Evolutionary conservation across 139 green algal genomes (phyloP).

Genomic region (Tetraselmis chui): DNA sequence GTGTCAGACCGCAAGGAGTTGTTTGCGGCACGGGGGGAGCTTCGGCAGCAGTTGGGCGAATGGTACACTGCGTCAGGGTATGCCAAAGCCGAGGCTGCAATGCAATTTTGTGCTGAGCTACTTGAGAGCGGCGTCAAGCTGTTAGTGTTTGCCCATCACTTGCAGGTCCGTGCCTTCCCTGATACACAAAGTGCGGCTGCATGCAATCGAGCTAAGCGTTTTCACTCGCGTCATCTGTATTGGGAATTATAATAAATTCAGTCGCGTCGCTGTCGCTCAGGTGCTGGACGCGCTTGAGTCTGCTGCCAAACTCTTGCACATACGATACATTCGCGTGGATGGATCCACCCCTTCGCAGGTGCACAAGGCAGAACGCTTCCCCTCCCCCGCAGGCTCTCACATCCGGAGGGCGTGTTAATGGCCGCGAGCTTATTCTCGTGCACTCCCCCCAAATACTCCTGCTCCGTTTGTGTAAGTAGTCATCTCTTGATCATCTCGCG

Average conservation of each 20-base stretch:
- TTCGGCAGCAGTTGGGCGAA: conserved; percentile 11
- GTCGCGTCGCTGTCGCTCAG: too few relatives aligned
- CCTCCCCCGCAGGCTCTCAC: too few relatives aligned
- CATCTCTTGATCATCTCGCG: too few relatives aligned
- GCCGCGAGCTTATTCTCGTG: too few relatives aligned
- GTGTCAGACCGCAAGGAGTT: neutral
- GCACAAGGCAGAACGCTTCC: too few relatives aligned
- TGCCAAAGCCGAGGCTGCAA: conserved; percentile 23
- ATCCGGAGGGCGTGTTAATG: too few relatives aligned
- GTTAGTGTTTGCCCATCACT: conserved; percentile 48
- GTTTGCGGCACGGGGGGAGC: neutral
- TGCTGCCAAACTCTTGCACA: neutral
- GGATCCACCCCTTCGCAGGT: conserved; percentile 25
- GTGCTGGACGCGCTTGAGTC: conserved; percentile 30
- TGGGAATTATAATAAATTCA: too few relatives aligned
- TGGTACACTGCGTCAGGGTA: conserved; percentile 20
- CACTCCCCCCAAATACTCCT: too few relatives aligned
- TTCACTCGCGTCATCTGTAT: too few relatives aligned
- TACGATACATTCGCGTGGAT: conserved; percentile 40
- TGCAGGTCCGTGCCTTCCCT: neutral
- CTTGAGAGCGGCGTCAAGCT: conserved; percentile 39
- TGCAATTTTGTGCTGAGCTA: conserved; percentile 22
- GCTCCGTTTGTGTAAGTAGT: too few relatives aligned
- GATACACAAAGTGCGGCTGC: too few relatives aligned
- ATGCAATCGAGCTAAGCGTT: too few relatives aligned